Base-by-base conservation (phyloP, 805 yeast genomes). In the Candida vaughaniae region DNA sequence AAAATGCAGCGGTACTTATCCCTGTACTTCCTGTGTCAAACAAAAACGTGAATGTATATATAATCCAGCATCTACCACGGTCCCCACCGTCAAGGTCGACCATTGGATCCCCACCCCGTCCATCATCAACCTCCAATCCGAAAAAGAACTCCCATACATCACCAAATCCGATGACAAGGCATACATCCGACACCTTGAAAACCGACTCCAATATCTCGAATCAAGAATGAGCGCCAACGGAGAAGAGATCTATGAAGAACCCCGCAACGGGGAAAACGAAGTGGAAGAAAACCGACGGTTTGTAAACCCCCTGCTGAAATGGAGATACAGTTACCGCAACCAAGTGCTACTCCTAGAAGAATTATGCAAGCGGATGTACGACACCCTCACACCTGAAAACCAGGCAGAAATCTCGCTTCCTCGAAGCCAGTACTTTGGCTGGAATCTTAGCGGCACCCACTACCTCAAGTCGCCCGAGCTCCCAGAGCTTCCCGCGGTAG, bases 381-480 rank as follows among this genome's bases (percentile, higher is more conserved):
- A 58, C 8, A 44, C 61, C 25, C 56, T 77, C 7, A 45, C 60
- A 6, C 56, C 56, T 5, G 62, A 64, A 12, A 56, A 59, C 38
- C 55, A 58, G 31, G 45, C 53, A 16, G 50, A 58, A 11, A 62
- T 77, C 10, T 48, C 56, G 9, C 42, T 73, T n/a, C 84, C 84
- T 4, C 55, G 84, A 31, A 60, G 69, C n/a, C 82, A 80, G 49
- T 73, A 68, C 34, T 80, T 75, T 47, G 84, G 82, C 11, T 80
- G 85, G 84, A 80, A 80, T 51, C 60, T 78, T 75, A 62, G 73
- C n/a, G 85, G 85, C 1, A 68, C 68, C 19, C 73, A 71, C 47
- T 80, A 75, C 48, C 43, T 77, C 14, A 41, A 42, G 18, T 50
- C 58, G 3, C 66, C 62, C 19, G 44, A 39, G 9, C 45, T 68